phyloP scores from a whole-genome alignment of 805 yeast genomes.

The Debaryomyces prosopidis region DNA sequence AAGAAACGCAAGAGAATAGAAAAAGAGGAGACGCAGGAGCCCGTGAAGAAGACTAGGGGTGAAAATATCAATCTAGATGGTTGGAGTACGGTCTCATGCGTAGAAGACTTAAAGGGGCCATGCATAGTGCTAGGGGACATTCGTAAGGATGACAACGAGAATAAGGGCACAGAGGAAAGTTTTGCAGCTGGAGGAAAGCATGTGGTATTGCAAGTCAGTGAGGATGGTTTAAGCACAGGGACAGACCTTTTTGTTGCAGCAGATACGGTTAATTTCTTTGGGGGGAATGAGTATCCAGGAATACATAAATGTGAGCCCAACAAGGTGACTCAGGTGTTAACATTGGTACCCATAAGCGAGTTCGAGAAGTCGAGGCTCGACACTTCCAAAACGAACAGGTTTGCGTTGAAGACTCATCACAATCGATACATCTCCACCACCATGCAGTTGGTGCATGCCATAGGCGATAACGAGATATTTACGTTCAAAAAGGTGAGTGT shows the following conservation, averaged over 20 bases:
- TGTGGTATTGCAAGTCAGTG: background rate
- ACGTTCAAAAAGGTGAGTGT: background rate
- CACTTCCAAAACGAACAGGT: background rate
- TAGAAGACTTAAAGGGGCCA: conserved; percentile 12
- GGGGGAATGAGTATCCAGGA: background rate
- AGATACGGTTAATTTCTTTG: background rate
- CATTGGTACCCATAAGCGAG: conserved; percentile 5
- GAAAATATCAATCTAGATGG: conserved; percentile 3
- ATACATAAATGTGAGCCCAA: conserved; percentile 3
- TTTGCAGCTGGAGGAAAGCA: background rate
- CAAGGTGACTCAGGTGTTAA: conserved; percentile 5
- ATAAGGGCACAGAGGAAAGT: background rate
- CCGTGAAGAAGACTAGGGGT: background rate
- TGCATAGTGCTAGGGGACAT: conserved; percentile 4
- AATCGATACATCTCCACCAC: conserved; percentile 6
- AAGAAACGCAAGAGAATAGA: conserved; percentile 6
- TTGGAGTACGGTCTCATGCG: conserved; percentile 8
- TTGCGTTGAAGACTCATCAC: conserved; percentile 1
- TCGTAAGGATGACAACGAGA: background rate
- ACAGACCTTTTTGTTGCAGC: background rate
- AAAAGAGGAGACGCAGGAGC: background rate
- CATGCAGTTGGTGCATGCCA: conserved; percentile 1
- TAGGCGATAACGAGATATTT: conserved; percentile 5
- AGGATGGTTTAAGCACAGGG: background rate
- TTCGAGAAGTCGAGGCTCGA: conserved; percentile 1